Evolutionary conservation across 176 grass and related monocot genomes (phyloP).

Genomic region (Puya raimondii): DNA sequence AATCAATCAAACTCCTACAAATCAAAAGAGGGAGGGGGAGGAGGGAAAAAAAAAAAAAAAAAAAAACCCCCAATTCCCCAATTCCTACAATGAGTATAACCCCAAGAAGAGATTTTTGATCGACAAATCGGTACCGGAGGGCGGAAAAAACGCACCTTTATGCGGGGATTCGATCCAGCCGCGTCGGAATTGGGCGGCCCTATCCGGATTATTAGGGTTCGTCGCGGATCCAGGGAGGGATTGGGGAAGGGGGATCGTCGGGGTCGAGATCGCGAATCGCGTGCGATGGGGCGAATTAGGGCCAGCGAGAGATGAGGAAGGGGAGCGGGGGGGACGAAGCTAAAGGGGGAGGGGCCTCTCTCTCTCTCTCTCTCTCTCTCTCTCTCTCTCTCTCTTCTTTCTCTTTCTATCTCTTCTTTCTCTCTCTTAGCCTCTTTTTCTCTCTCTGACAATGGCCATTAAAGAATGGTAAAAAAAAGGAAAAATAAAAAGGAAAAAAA

Average conservation of each 20-base stretch:
- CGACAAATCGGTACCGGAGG: background rate
- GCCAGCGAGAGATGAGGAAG: constrained; percentile 1
- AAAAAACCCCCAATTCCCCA: background rate
- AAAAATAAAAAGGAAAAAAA: background rate
- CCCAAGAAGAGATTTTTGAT: background rate
- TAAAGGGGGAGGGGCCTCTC: background rate
- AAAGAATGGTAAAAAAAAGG: too few species aligned
- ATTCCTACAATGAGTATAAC: background rate
- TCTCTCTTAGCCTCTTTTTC: background rate
- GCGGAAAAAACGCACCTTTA: constrained; percentile 2
- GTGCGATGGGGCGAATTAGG: background rate
- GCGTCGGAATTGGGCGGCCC: background rate
- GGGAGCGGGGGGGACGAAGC: background rate
- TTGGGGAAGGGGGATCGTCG: background rate
- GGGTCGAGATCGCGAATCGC: too few species aligned
- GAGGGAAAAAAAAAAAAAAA: background rate
- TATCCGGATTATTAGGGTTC: background rate
- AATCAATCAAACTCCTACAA: too few species aligned
- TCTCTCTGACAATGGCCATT: background rate
- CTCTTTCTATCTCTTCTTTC: background rate
- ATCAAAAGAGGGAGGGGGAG: background rate
- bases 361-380: background rate
- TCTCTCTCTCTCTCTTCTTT: background rate
- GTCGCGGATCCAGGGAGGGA: background rate
- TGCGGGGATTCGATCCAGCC: background rate